These are phyloP conservation scores for Lentinula guzmanii DNA, from an alignment of 768 basidiomycete genomes.

Conservation along the genomic window DNA sequence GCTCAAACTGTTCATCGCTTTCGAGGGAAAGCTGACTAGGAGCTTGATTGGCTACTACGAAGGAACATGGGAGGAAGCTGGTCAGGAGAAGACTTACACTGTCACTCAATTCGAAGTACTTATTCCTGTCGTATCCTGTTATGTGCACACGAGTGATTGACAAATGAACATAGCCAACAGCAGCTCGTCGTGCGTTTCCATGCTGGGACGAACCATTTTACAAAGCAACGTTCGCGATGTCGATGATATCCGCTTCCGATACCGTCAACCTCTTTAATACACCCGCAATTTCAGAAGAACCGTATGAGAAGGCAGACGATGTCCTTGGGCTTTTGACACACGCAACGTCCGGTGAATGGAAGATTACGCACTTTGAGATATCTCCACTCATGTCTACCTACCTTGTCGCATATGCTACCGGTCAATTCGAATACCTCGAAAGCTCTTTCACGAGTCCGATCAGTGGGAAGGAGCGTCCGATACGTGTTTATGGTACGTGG, in stretches of 20 bases:
- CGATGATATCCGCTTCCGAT: constrained; percentile 49
- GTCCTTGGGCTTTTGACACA: constrained; percentile 12
- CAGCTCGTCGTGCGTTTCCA: constrained; percentile 73
- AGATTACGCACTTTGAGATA: constrained; percentile 53
- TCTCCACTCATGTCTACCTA: constrained; percentile 69
- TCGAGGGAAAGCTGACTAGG: constrained; percentile 59
- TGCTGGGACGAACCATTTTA: constrained; percentile 73
- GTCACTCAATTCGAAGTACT: constrained; percentile 93
- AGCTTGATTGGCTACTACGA: constrained; percentile 84
- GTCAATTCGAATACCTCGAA: constrained; percentile 50
- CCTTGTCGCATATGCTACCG: constrained; percentile 64
- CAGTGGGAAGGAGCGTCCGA: constrained; percentile 56
- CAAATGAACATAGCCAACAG: constrained; percentile 55
- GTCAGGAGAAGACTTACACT: constrained; percentile 59
- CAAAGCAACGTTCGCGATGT: constrained; percentile 59
- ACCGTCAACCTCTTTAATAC: constrained; percentile 65
- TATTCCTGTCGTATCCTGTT: not conserved
- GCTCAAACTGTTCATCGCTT: constrained; percentile 64
- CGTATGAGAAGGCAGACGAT: constrained; percentile 11
- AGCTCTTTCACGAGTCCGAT: constrained; percentile 50
- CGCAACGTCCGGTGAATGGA: constrained; percentile 41
- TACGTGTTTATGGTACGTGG: constrained; percentile 53
- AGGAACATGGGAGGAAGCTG: constrained; percentile 53
- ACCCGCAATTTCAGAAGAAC: constrained; percentile 41
- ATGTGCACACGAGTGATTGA: not conserved